Percentiles rank a stretch among this genome's conserved stretches.
Conservation (phyloP, 2,329 filamentous ascomycete genomes). For the Alternaria triticimaculans region DNA sequence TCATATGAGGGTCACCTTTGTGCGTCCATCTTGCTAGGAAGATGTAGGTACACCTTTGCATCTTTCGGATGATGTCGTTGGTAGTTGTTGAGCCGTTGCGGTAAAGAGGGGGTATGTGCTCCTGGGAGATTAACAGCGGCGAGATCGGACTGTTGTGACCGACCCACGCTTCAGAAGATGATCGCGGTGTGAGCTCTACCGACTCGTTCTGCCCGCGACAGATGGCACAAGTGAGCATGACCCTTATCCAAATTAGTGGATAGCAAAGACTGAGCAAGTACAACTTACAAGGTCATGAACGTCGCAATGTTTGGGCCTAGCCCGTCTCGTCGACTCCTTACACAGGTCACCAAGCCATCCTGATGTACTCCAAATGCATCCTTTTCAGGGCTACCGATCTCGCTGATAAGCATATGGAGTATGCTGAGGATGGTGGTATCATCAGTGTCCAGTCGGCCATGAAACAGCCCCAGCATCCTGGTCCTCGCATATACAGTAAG, state of each 20-base stretch:
- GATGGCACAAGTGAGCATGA: slow-evolving; percentile 33
- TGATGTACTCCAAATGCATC: slow-evolving; percentile 40
- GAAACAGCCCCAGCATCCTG: slow-evolving; percentile 35
- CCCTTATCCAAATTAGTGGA: slow-evolving; percentile 15
- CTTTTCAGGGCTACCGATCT: slow-evolving; percentile 37
- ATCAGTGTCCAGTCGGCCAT: slow-evolving; percentile 34
- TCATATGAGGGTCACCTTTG: slow-evolving; percentile 4
- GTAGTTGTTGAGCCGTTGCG: slow-evolving; percentile 27
- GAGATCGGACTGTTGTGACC: slow-evolving; percentile 22
- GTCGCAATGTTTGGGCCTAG: slow-evolving; percentile 24
- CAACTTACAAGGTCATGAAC: slow-evolving; percentile 39
- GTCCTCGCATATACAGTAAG: slow-evolving; percentile 44
- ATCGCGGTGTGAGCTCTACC: slow-evolving; percentile 18
- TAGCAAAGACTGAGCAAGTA: background rate
- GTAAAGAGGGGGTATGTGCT: slow-evolving; percentile 23
- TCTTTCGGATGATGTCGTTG: slow-evolving; percentile 34
- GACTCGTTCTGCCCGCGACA: slow-evolving; percentile 31
- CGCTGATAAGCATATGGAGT: slow-evolving; percentile 41
- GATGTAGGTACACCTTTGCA: slow-evolving; percentile 31
- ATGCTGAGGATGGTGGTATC: slow-evolving; percentile 43
- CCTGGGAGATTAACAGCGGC: slow-evolving; percentile 29
- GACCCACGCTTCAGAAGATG: slow-evolving; percentile 1
- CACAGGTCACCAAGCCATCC: slow-evolving; percentile 30
- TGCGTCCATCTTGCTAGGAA: slow-evolving; percentile 30
- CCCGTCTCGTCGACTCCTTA: slow-evolving; percentile 36